Evolutionary conservation across 768 basidiomycete genomes (phyloP).

Genomic region (Pleurotus eryngii): DNA sequence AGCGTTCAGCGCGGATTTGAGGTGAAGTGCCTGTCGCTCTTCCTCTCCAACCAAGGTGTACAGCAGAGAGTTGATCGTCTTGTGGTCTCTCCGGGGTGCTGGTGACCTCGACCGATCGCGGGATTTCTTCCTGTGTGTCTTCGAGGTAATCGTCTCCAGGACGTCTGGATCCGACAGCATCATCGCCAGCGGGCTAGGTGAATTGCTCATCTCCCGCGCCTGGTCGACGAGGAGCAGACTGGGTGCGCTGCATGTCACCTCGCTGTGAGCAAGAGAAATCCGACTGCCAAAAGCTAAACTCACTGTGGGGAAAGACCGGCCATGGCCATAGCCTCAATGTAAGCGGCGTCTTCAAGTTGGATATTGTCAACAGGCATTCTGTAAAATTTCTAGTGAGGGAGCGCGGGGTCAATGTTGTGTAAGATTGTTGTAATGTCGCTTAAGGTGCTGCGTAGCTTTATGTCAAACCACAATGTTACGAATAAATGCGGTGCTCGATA

Average conservation of each 20-base stretch:
- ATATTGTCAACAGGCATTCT: not conserved
- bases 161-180: constrained; percentile 44
- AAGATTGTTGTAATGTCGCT: no score
- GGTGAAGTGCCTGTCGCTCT: constrained; percentile 52
- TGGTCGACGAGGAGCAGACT: constrained; percentile 32
- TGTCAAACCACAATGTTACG: not conserved
- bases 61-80: constrained; percentile 32
- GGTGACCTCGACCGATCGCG: constrained; percentile 33
- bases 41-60: constrained; percentile 45
- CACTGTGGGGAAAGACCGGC: not conserved
- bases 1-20: constrained; percentile 49
- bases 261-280: not conserved
- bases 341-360: not conserved
- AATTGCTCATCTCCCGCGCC: constrained; percentile 40
- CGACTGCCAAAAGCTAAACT: not conserved
- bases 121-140: constrained; percentile 26
- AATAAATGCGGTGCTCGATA: no score
- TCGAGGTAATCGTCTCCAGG: constrained; percentile 28
- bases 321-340: not conserved
- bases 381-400: no score
- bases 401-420: not conserved
- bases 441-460: not conserved
- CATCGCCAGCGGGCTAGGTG: constrained; percentile 41
- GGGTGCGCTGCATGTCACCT: not conserved
- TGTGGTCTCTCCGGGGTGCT: constrained; percentile 31